phyloP scores from a whole-genome alignment of 768 basidiomycete genomes.

The Amanita thiersii region DNA sequence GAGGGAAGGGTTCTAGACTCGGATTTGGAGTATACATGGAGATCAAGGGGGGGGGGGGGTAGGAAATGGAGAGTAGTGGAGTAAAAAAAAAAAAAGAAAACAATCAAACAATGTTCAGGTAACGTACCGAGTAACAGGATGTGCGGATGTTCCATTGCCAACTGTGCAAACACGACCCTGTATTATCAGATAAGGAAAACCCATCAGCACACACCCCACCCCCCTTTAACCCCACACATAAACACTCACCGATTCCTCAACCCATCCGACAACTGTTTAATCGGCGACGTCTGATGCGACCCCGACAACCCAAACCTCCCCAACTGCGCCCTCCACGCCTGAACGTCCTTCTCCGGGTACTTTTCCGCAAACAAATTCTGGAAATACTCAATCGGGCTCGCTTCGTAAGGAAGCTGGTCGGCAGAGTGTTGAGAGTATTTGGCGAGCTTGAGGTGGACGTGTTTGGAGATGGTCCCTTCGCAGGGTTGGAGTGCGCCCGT shows the following conservation, averaged over 20 bases:
- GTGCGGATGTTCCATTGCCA: conserved; percentile 97
- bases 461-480: conserved; percentile 85
- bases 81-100: conserved; percentile 8
- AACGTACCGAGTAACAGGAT: conserved; percentile 76
- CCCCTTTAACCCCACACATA: neutral
- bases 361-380: conserved; percentile 70
- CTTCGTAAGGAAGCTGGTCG: conserved; percentile 94
- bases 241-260: conserved; percentile 78
- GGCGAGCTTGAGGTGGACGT: conserved; percentile 85
- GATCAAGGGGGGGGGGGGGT: too few relatives aligned
- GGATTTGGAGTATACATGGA: too few relatives aligned
- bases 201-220: conserved; percentile 5
- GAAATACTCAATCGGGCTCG: conserved; percentile 90
- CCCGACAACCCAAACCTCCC: conserved; percentile 96
- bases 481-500: conserved; percentile 72
- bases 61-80: conserved; percentile 1
- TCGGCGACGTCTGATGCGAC: conserved; percentile 87
- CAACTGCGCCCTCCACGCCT: conserved; percentile 92
- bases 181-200: conserved; percentile 10
- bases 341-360: conserved; percentile 88
- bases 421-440: conserved; percentile 99
- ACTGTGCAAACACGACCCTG: conserved; percentile 92
- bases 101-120: too few relatives aligned
- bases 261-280: conserved; percentile 93
- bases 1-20: too few relatives aligned